A percentile compares a stretch with the other conserved stretches of the same genome.
Conservation (phyloP, 495 filamentous ascomycete genomes). For the Terfezia claveryi region DNA sequence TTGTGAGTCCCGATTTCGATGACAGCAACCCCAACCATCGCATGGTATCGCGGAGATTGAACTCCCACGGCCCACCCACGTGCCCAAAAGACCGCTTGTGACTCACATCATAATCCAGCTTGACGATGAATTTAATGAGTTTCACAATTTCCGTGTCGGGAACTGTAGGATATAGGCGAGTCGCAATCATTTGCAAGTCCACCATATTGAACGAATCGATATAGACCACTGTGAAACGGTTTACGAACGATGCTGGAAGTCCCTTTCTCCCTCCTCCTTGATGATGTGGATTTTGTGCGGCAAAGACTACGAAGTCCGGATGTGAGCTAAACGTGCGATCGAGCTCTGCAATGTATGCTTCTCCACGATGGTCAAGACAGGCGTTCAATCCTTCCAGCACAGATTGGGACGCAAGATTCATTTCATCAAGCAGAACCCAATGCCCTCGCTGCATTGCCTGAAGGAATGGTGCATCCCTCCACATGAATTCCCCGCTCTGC, state of each 20-base stretch:
- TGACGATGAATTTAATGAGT: constrained; percentile 61
- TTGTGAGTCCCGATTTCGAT: constrained; percentile 31
- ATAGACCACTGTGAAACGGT: constrained; percentile 95
- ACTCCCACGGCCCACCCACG: constrained; percentile 87
- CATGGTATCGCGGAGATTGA: constrained; percentile 81
- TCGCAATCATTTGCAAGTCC: constrained; percentile 65
- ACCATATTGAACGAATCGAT: constrained; percentile 63
- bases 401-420: constrained; percentile 95
- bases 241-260: constrained; percentile 84
- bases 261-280: constrained; percentile 94
- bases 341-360: constrained; percentile 85
- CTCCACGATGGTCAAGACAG: constrained; percentile 88
- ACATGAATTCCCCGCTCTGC: constrained; percentile 67
- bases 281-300: constrained; percentile 92
- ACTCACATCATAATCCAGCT: constrained; percentile 46
- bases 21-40: constrained; percentile 65
- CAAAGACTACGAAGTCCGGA: constrained; percentile 75
- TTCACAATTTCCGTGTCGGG: constrained; percentile 31
- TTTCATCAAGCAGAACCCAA: constrained; percentile 94
- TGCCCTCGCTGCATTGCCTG: constrained; percentile 87
- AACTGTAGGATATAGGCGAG: constrained; percentile 45
- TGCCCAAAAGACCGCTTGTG: constrained; percentile 43
- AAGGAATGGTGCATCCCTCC: constrained; percentile 88
- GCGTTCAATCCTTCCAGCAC: constrained; percentile 94
- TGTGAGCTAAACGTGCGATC: constrained; percentile 82